Evolutionary conservation across 192 early-diverging fungal species (phyloP), one percentile per base, ranked within the genome.

Genomic region (Entrophospora sp.): DNA sequence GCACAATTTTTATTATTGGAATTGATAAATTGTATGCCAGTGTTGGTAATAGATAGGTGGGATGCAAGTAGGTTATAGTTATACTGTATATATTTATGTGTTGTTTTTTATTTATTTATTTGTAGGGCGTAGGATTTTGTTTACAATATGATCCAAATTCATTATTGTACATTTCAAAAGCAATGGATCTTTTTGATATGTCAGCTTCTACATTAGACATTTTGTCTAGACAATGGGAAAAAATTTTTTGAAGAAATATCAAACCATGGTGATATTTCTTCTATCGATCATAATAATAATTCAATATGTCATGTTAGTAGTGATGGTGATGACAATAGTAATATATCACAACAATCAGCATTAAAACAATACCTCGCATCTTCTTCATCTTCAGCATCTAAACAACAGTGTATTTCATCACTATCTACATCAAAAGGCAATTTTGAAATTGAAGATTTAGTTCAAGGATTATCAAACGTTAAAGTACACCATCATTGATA

Each of bases 141-240:
- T 66, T 92, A 62, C 84, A 92, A 73, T 98, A 96, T 75, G 96
- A 97, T 71, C 80, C 94, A 43, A 96, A 96, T 69, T 95, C 92
- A 5, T 75, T 95, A 16, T 68, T 98, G 12, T 98, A 96, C 69
- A 83, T 98, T 20, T 94, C 91, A 56, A 95, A 96, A 71, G 89
- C 96, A 40, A 98, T 98, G 96, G 96, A 98, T 65, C 83, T 98
- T 87, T 98, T 98, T 80, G 94, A 98, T 71, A 89, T 98, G 77
- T 89, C 87, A 31, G 68, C 68, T 1, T 83, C 85, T 6, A 71
- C 76, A 22, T 70, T 77, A 3, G 63, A 69, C 31, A 68, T 69
- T 22, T 71, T 87, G 1, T 51, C 52, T 0, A 14, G 57, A 6
- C 80, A 81, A 37, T 70, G 85, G 25, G 57, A 71, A 5, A 30